Conservation (phyloP, 176 grass and related monocot species). For the Urochloa ruziziensis region DNA sequence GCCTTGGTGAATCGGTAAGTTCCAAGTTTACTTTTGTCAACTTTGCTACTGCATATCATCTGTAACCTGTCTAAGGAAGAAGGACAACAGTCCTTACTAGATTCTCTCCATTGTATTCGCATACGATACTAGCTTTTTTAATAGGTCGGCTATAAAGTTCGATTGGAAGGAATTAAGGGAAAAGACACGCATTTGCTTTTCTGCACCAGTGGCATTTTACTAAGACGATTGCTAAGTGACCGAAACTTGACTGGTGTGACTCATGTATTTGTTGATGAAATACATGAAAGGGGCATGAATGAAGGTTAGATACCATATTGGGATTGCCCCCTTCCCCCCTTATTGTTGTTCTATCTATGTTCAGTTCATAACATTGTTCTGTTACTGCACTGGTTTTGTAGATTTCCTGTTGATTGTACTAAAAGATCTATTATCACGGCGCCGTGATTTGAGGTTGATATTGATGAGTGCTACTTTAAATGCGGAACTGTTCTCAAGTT, state of each 20-base stretch:
- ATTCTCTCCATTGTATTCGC: constrained; percentile 49
- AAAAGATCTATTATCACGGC: constrained; percentile 82
- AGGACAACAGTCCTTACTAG: constrained; percentile 42
- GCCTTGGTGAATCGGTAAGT: constrained; percentile 90
- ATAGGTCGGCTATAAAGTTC: constrained; percentile 99
- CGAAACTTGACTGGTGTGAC: constrained; percentile 87
- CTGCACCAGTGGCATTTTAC: constrained; percentile 97
- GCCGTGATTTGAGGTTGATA: constrained; percentile 91
- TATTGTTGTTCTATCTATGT: neutral
- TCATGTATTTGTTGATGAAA: constrained; percentile 99
- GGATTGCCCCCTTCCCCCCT: neutral
- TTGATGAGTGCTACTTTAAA: constrained; percentile 99
- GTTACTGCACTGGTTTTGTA: constrained; percentile 28
- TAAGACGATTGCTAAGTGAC: constrained; percentile 89
- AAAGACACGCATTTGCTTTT: constrained; percentile 98
- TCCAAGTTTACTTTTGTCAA: neutral
- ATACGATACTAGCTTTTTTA: constrained; percentile 70
- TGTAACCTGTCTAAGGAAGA: constrained; percentile 17
- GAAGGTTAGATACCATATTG: constrained; percentile 59
- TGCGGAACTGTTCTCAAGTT: constrained; percentile 93
- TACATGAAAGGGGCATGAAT: constrained; percentile 99
- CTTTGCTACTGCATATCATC: constrained; percentile 1
- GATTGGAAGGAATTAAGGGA: constrained; percentile 94
- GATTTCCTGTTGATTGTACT: constrained; percentile 98
- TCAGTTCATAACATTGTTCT: constrained; percentile 6